Conservation (phyloP, 257 asterid genomes). For the Solanum pennellii region DNA sequence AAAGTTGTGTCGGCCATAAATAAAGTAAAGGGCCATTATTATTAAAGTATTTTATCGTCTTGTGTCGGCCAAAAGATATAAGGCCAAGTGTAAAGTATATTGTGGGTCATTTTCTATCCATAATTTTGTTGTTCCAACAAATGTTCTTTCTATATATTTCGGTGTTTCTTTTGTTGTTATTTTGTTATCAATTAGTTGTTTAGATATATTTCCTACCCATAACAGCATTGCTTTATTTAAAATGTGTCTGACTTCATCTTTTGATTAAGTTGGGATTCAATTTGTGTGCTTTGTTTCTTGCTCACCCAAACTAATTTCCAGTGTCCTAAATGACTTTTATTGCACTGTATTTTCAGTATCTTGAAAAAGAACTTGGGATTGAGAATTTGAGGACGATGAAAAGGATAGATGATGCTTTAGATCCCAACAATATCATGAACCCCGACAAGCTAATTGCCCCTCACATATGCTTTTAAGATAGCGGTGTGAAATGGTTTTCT, state of each 20-base stretch:
- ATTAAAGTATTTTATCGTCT: too few species aligned
- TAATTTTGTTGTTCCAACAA: too few species aligned
- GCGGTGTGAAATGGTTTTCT: not conserved
- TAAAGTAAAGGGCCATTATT: too few species aligned
- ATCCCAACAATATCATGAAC: constrained; percentile 82
- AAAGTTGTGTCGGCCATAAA: too few species aligned
- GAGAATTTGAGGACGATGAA: constrained; percentile 88
- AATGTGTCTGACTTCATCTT: not conserved
- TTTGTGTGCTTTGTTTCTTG: not conserved
- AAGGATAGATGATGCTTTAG: constrained; percentile 72
- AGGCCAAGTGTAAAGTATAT: too few species aligned
- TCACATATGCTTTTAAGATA: constrained; percentile 49
- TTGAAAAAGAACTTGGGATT: constrained; percentile 83
- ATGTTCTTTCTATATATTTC: too few species aligned
- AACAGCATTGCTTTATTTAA: too few species aligned
- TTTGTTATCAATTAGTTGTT: too few species aligned
- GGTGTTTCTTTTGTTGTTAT: too few species aligned
- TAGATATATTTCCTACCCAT: too few species aligned
- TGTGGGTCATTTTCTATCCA: too few species aligned
- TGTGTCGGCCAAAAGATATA: too few species aligned
- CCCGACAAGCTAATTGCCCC: constrained; percentile 96
- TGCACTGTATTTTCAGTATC: constrained; percentile 38
- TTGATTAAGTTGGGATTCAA: not conserved
- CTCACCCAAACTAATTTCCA: not conserved
- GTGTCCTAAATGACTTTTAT: not conserved